Percentiles rank a stretch among this genome's conserved stretches.
Conservation (phyloP, 2,329 filamentous ascomycete species). For the Atkinsonella texensis region DNA sequence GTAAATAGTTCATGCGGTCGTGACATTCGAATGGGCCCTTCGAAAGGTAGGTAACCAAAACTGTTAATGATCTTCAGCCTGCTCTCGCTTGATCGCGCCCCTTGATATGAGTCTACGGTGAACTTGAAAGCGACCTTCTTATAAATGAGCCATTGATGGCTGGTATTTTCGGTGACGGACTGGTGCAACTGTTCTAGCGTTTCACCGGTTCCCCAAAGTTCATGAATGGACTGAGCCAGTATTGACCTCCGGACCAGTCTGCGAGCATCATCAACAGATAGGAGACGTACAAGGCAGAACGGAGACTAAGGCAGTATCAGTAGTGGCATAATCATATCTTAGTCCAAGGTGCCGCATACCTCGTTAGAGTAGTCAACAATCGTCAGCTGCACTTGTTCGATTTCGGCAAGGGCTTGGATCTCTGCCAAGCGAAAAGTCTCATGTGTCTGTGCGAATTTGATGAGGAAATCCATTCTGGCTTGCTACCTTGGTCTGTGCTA, state of each 20-base stretch:
- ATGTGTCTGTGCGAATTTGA: slow-evolving; percentile 81
- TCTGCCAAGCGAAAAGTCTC: slow-evolving; percentile 85
- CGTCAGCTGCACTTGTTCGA: slow-evolving; percentile 55
- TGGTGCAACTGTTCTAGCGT: slow-evolving; percentile 58
- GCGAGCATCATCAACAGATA: slow-evolving; percentile 51
- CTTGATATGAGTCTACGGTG: slow-evolving; percentile 69
- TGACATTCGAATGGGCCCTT: slow-evolving; percentile 67
- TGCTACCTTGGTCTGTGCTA: not conserved
- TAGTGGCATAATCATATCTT: not conserved
- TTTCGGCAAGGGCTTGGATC: slow-evolving; percentile 63
- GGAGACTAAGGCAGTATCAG: slow-evolving; percentile 51
- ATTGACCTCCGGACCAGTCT: slow-evolving; percentile 65
- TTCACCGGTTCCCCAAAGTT: slow-evolving; percentile 69
- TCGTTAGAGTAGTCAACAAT: slow-evolving; percentile 63
- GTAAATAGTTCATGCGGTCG: slow-evolving; percentile 63
- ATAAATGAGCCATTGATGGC: slow-evolving; percentile 56
- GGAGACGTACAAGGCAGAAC: slow-evolving; percentile 66
- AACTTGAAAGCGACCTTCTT: slow-evolving; percentile 65
- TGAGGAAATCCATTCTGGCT: slow-evolving; percentile 59
- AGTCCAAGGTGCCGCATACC: slow-evolving; percentile 37
- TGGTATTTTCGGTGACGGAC: slow-evolving; percentile 46
- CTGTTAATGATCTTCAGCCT: slow-evolving; percentile 70
- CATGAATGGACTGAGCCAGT: slow-evolving; percentile 71
- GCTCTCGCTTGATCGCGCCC: slow-evolving; percentile 49
- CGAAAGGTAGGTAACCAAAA: slow-evolving; percentile 67